Conservation (phyloP, 2,329 filamentous ascomycete species). For the Colletotrichum tabaci region DNA sequence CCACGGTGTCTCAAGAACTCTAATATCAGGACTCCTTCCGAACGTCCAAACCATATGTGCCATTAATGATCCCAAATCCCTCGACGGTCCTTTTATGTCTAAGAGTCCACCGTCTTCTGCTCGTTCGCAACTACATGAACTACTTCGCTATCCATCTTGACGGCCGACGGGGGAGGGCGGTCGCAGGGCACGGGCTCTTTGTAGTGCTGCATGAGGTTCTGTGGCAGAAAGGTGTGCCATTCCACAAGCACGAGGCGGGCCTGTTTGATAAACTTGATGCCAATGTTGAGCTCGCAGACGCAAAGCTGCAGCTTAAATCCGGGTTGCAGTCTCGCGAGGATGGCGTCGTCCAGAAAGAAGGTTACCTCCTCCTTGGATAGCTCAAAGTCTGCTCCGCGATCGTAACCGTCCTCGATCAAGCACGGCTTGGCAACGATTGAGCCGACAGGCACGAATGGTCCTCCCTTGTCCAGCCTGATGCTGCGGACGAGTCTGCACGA, state of each 20-base stretch:
- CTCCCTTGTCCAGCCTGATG: conserved; percentile 49
- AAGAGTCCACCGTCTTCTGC: background rate
- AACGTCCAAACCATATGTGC: background rate
- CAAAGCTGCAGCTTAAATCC: conserved; percentile 75
- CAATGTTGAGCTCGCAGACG: conserved; percentile 73
- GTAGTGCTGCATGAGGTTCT: conserved; percentile 78
- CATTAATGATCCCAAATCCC: background rate
- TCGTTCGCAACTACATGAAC: background rate
- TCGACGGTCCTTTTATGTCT: background rate
- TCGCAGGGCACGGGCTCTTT: conserved; percentile 67
- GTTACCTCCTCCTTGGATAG: conserved; percentile 44
- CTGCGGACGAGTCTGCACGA: conserved; percentile 59
- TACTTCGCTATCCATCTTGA: conserved; percentile 48
- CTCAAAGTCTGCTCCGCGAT: conserved; percentile 47
- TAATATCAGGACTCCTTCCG: background rate
- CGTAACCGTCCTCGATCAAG: conserved; percentile 65
- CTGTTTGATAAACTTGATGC: conserved; percentile 75
- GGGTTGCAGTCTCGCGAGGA: conserved; percentile 66
- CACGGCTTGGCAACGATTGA: conserved; percentile 59
- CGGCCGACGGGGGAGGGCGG: conserved; percentile 62
- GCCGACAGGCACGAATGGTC: conserved; percentile 60
- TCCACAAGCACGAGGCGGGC: conserved; percentile 69
- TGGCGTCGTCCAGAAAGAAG: conserved; percentile 78
- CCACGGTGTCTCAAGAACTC: background rate
- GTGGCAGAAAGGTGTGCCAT: conserved; percentile 76